A percentile compares a stretch with the other conserved stretches of the same genome.
Conservation (phyloP, 2,329 filamentous ascomycete genomes). For the Neonectria faginata region DNA sequence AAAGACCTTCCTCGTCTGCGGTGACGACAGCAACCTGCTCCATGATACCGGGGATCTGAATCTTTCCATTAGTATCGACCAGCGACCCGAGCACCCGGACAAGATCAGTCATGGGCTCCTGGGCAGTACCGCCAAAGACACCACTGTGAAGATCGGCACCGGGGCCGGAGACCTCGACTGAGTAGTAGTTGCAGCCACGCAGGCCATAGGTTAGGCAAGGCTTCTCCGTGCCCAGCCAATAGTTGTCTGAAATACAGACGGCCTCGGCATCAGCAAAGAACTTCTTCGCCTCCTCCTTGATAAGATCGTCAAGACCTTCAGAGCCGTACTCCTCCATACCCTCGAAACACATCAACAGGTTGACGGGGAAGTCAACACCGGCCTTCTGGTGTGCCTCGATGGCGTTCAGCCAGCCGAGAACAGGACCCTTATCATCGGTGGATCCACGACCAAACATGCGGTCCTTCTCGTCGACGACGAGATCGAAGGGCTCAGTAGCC, state of each 20-base stretch:
- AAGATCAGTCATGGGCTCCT: conserved; percentile 98
- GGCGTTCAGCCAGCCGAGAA: conserved; percentile 96
- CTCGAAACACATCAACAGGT: conserved; percentile 99
- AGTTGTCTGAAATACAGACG: conserved; percentile 99
- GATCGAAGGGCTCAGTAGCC: conserved; percentile 92
- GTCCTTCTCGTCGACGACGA: conserved; percentile 88
- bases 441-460: conserved; percentile 96
- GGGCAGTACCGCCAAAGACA: conserved; percentile 94
- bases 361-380: conserved; percentile 93
- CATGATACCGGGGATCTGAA: conserved; percentile 91
- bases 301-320: conserved; percentile 95
- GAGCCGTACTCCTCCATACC: conserved; percentile 99
- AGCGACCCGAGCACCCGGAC: conserved; percentile 83
- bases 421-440: conserved; percentile 98
- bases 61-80: conserved; percentile 91
- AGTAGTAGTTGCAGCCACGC: conserved; percentile 98
- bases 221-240: conserved; percentile 99
- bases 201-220: conserved; percentile 97
- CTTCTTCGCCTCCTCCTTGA: conserved; percentile 88
- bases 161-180: conserved; percentile 88
- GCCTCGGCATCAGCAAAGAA: conserved; percentile 97
- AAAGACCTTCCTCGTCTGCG: conserved; percentile 87
- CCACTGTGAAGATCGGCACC: conserved; percentile 95
- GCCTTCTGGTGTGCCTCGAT: conserved; percentile 98
- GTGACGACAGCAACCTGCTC: conserved; percentile 93